Evolutionary conservation across 1,284 basidiomycete genomes (phyloP), one percentile per base, ranked within the genome.

Genomic region (Cryptococcus hybrid): DNA sequence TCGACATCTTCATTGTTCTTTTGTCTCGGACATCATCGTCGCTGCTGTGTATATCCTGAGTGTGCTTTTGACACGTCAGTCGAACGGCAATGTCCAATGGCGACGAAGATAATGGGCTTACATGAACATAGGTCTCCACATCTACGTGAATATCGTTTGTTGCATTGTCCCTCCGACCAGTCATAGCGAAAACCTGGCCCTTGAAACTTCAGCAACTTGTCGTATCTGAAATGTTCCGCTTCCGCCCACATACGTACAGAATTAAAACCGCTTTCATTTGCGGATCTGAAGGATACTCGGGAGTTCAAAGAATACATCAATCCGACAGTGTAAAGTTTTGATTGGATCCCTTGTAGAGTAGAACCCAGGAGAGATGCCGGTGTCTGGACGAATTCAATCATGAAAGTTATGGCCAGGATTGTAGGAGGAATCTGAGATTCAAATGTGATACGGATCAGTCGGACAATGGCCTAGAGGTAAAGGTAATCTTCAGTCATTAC

Each of bases 361-460:
- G 65, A 61, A 3, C 65, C 68, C 39, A 73, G 61, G 18, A 71
- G 60, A 7, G 62, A 66, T 0, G 61, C 48, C 11, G 67, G 62
- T 3, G 52, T 58, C 38, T 46, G 48, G 36, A 51, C 58, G 55
- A 36, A 69, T 18, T 67, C 63, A 46, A 63, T 52, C 24, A 67
- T 35, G 47, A 63, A 71, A 18, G 57, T 60, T n/a, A 69, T 45
- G 51, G 68, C 62, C 6, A 70, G 47, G 46, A 65, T 44, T 3
- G 66, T 64, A 7, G 68, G 67, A 2, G 65, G 67, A 1, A 69
- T 47, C 60, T 73, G 71, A 0, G 69, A 63, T 54, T 73, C 71
- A 52, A 71, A 64, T 24, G 24, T 24, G 24, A 24, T 24, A 24
- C 24, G 24, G 2, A 64, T 67, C 46, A 73, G 47, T 49, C 69